These are phyloP conservation scores for Colletotrichum lindemuthianum DNA, from an alignment of 2,329 filamentous ascomycete species.

Conservation along the genomic window DNA sequence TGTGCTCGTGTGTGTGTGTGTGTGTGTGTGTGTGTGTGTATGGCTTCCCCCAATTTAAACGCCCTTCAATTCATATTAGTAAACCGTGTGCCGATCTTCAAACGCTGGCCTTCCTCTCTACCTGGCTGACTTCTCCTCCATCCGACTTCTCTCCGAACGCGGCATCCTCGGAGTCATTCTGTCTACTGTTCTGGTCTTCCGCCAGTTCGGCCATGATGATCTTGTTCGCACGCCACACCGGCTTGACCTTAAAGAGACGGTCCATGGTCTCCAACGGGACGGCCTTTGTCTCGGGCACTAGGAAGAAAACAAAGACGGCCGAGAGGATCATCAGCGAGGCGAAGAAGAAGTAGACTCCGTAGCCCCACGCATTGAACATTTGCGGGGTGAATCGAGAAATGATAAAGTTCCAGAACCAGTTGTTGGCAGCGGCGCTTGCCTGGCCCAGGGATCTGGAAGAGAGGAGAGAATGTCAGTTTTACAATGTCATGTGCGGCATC, in stretches of 20 bases:
- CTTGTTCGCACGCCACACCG: constrained; percentile 55
- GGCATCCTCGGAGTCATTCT: constrained; percentile 40
- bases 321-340: constrained; percentile 69
- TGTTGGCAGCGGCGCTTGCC: constrained; percentile 75
- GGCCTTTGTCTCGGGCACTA: constrained; percentile 73
- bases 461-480: not conserved
- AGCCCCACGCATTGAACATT: constrained; percentile 69
- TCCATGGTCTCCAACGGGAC: constrained; percentile 74
- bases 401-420: constrained; percentile 80
- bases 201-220: constrained; percentile 55
- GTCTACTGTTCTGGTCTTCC: constrained; percentile 48
- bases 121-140: constrained; percentile 34
- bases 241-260: constrained; percentile 64
- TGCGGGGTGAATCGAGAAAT: constrained; percentile 74
- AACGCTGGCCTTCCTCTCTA: constrained; percentile 37
- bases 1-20: too few relatives aligned
- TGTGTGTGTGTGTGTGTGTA: too few relatives aligned
- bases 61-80: constrained; percentile 32
- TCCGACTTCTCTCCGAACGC: constrained; percentile 42
- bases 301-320: constrained; percentile 68
- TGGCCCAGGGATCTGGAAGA: constrained; percentile 67
- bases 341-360: constrained; percentile 77
- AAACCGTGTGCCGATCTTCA: constrained; percentile 27
- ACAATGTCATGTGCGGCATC: constrained; percentile 53
- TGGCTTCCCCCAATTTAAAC: constrained; percentile 21